These are phyloP conservation scores for Carallia pectinifolia DNA, from an alignment of 345 rosid genomes.

Conservation along the genomic window DNA sequence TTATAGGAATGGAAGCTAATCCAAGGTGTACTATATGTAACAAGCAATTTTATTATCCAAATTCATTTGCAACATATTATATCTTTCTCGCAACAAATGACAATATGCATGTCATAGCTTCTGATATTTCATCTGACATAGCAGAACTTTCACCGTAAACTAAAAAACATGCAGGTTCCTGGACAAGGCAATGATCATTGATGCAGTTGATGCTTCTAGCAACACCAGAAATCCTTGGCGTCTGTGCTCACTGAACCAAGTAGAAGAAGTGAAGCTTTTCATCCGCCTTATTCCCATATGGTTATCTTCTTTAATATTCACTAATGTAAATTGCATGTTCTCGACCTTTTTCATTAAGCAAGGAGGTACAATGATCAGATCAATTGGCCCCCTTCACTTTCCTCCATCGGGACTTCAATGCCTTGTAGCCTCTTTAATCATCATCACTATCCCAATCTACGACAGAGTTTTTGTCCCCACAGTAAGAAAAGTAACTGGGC, in stretches of 20 bases:
- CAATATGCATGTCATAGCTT: neutral
- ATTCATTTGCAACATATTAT: too few relatives aligned
- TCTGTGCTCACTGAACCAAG: slow-evolving; percentile 70
- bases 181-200: slow-evolving; percentile 79
- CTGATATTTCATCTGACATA: neutral
- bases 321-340: slow-evolving; percentile 10
- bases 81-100: neutral
- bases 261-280: slow-evolving; percentile 82
- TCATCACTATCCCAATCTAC: slow-evolving; percentile 52
- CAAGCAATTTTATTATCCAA: too few relatives aligned
- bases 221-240: slow-evolving; percentile 65
- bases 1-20: too few relatives aligned
- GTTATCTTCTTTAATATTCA: slow-evolving; percentile 74
- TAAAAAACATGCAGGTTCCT: slow-evolving; percentile 47
- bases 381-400: slow-evolving; percentile 58
- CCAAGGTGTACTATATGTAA: too few relatives aligned
- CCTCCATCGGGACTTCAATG: slow-evolving; percentile 80
- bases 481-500: slow-evolving; percentile 55
- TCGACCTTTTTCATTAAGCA: slow-evolving; percentile 79
- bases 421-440: slow-evolving; percentile 58
- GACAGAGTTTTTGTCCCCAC: slow-evolving; percentile 65
- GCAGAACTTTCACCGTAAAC: neutral
- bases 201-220: slow-evolving; percentile 44
- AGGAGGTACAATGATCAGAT: slow-evolving; percentile 63
- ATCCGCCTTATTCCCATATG: slow-evolving; percentile 74